These are phyloP conservation scores for Triglochin maritima DNA, from an alignment of 106 monocot genomes.

Conservation along the genomic window DNA sequence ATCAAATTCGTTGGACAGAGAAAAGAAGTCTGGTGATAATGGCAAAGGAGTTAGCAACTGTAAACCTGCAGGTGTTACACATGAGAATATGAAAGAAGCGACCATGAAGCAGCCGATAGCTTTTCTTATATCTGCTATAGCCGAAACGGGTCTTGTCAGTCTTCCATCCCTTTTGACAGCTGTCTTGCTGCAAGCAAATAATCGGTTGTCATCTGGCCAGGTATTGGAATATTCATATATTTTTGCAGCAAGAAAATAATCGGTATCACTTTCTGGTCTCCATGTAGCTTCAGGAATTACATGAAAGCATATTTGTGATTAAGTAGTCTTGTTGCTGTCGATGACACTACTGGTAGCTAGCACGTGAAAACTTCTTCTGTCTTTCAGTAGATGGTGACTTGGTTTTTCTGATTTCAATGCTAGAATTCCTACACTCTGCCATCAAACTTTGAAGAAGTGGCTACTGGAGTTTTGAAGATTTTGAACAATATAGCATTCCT, in stretches of 20 bases:
- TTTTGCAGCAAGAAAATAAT: no score
- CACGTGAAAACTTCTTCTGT: no score
- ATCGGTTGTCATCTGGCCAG: constrained; percentile 78
- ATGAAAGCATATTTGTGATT: no score
- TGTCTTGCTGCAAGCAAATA: constrained; percentile 92
- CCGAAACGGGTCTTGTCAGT: constrained; percentile 87
- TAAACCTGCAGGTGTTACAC: constrained; percentile 11
- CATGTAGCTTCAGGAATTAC: no score
- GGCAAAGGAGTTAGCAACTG: constrained; percentile 19
- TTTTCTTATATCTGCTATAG: constrained; percentile 59
- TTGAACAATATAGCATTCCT: constrained; percentile 82
- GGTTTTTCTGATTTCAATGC: constrained; percentile 5
- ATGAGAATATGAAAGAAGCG: constrained; percentile 25
- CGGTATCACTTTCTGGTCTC: no score
- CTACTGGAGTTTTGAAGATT: constrained; percentile 86
- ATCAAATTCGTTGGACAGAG: constrained; percentile 11
- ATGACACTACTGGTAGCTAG: no score
- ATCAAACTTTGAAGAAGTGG: constrained; percentile 94
- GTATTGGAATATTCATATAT: constrained; percentile 17
- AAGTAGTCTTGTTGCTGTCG: no score
- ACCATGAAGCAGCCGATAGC: constrained; percentile 46
- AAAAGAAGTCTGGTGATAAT: constrained; percentile 5
- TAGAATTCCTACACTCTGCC: constrained; percentile 70
- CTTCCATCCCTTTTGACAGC: constrained; percentile 91
- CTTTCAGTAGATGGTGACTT: no score